These are phyloP conservation scores for Eragrostis tef DNA, from an alignment of 202 grass and related monocot species.

Conservation along the genomic window DNA sequence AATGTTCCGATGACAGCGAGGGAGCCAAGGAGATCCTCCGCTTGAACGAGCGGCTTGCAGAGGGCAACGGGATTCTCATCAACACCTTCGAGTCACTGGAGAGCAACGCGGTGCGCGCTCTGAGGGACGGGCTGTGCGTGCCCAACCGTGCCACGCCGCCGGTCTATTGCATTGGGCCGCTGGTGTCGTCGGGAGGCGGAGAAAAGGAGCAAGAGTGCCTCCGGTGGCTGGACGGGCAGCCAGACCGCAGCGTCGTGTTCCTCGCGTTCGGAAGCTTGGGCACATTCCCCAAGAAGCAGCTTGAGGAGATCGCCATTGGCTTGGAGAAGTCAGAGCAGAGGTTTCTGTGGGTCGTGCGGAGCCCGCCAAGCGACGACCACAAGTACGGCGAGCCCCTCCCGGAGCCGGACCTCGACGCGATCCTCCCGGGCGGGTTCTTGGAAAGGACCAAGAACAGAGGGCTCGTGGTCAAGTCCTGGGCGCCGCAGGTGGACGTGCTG, in stretches of 20 bases:
- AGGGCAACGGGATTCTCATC: constrained; percentile 50
- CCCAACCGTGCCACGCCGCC: constrained; percentile 44
- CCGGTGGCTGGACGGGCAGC: constrained; percentile 62
- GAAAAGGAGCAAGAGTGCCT: constrained; percentile 47
- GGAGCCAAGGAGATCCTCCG: not conserved
- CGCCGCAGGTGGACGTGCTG: constrained; percentile 67
- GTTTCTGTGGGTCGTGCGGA: constrained; percentile 74
- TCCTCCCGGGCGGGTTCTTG: constrained; percentile 68
- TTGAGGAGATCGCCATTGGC: constrained; percentile 58
- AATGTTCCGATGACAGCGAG: not conserved
- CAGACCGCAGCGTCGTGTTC: constrained; percentile 66
- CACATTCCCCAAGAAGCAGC: constrained; percentile 53
- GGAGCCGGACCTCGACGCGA: constrained; percentile 53
- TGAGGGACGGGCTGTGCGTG: constrained; percentile 54
- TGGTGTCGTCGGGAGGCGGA: constrained; percentile 16
- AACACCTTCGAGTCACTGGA: constrained; percentile 64
- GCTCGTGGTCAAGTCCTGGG: constrained; percentile 65
- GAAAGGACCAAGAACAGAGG: constrained; percentile 58
- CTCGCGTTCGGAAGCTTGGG: constrained; percentile 70
- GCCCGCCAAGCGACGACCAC: not conserved
- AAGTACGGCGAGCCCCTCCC: not conserved
- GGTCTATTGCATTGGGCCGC: constrained; percentile 64
- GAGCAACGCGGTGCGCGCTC: constrained; percentile 11
- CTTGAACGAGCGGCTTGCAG: not conserved
- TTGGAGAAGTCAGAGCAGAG: constrained; percentile 58